Percentiles rank a stretch among this genome's conserved stretches.
Conservation (phyloP, 179 eudicot species). For the Heliamphora ciliata region DNA sequence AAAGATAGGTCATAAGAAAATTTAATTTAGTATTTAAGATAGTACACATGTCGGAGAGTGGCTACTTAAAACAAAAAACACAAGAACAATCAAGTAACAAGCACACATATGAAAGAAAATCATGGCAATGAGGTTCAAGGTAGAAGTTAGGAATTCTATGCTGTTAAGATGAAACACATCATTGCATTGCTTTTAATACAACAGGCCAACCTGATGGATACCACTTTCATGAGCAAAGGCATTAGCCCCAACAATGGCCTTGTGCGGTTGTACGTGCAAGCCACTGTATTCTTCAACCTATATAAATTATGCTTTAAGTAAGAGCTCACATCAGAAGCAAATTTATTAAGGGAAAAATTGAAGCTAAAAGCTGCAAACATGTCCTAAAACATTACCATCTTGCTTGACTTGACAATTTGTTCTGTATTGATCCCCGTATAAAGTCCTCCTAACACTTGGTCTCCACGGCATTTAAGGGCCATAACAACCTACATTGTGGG, state of each 20-base stretch:
- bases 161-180: neutral
- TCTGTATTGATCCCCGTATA: slow-evolving; percentile 72
- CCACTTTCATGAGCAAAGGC: slow-evolving; percentile 99
- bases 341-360: neutral
- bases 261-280: slow-evolving; percentile 78
- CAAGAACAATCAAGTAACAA: neutral
- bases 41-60: neutral
- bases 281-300: slow-evolving; percentile 92
- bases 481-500: slow-evolving; percentile 63
- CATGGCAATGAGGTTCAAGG: neutral
- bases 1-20: too few relatives aligned
- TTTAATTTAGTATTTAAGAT: too few relatives aligned
- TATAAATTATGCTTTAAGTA: neutral
- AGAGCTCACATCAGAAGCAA: slow-evolving; percentile 5
- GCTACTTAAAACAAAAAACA: neutral
- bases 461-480: slow-evolving; percentile 81
- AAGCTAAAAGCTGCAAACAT: neutral
- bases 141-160: neutral
- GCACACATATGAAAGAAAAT: neutral
- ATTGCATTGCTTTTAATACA: neutral
- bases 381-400: slow-evolving; percentile 53
- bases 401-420: slow-evolving; percentile 80
- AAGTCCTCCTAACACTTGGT: slow-evolving; percentile 60
- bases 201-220: slow-evolving; percentile 74
- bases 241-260: slow-evolving; percentile 97